Percentiles rank a stretch among this genome's conserved stretches.
phyloP scores from a whole-genome alignment of 73 alveolate species.

The Paramecium primaurelia region DNA sequence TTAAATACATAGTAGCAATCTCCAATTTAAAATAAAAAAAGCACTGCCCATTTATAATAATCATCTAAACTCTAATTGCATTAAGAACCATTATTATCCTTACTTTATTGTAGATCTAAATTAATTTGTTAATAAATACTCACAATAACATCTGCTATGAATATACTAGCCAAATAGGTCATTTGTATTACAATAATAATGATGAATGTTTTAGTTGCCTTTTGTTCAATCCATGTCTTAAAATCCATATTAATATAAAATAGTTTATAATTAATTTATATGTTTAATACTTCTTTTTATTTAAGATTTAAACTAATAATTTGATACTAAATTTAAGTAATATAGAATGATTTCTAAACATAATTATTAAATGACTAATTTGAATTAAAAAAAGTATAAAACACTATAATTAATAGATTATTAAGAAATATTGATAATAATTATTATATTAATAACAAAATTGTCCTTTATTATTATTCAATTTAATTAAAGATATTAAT shows the following conservation, averaged over 20 bases:
- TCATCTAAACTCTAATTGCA: neutral
- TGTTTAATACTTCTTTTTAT: neutral
- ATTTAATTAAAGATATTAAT: slow-evolving; percentile 54
- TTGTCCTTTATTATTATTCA: neutral
- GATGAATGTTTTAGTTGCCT: neutral
- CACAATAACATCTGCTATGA: neutral
- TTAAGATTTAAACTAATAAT: neutral
- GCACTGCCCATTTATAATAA: slow-evolving; percentile 27
- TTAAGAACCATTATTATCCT: neutral
- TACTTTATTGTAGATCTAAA: neutral
- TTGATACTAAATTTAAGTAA: neutral
- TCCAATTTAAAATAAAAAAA: neutral
- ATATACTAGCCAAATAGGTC: neutral
- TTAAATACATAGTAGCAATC: slow-evolving; percentile 13
- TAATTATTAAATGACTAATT: neutral
- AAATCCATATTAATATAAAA: slow-evolving; percentile 9
- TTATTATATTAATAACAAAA: neutral
- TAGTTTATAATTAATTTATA: neutral
- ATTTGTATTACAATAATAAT: neutral
- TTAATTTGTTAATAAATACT: neutral
- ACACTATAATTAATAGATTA: neutral
- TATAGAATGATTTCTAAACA: neutral
- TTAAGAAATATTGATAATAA: neutral
- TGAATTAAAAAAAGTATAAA: too few species aligned
- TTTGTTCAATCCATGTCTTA: slow-evolving; percentile 20